These are phyloP conservation scores for Apophysomyces trapeziformis DNA, from an alignment of 371 early-diverging fungal species.

Conservation along the genomic window DNA sequence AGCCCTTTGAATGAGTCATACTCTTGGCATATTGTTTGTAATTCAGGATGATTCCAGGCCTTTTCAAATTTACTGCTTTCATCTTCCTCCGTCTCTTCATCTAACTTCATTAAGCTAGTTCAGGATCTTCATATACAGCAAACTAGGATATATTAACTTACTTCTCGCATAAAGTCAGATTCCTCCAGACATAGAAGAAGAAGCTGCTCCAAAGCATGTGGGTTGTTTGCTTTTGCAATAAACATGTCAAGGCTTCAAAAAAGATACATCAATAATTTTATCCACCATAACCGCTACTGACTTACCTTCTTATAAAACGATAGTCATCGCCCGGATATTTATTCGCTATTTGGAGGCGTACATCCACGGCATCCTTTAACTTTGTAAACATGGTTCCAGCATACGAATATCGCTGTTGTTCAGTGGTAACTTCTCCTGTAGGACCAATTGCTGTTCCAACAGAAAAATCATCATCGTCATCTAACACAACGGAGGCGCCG, in stretches of 20 bases:
- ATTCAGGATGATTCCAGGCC: conserved; percentile 13
- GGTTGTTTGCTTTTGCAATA: conserved; percentile 23
- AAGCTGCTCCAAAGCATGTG: conserved; percentile 13
- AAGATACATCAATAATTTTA: neutral
- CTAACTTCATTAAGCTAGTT: neutral
- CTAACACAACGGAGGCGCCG: conserved; percentile 11
- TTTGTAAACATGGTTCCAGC: conserved; percentile 19
- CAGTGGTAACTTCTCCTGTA: neutral
- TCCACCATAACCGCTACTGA: neutral
- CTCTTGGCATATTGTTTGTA: conserved; percentile 26
- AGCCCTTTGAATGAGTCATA: conserved; percentile 26
- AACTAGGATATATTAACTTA: neutral
- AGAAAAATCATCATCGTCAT: conserved; percentile 26
- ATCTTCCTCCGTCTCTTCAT: neutral
- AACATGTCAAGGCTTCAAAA: conserved; percentile 15
- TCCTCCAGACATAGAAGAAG: conserved; percentile 12
- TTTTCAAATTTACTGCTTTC: neutral
- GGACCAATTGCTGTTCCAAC: conserved; percentile 30
- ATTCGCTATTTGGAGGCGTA: neutral
- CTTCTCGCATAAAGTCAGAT: neutral
- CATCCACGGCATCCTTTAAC: conserved; percentile 16
- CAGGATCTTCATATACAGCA: neutral
- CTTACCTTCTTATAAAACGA: conserved; percentile 35
- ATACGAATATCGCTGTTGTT: conserved; percentile 6
- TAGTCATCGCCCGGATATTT: conserved; percentile 27